These are phyloP conservation scores for Meira nashicola DNA, from an alignment of 1,284 basidiomycete species.

Conservation along the genomic window DNA sequence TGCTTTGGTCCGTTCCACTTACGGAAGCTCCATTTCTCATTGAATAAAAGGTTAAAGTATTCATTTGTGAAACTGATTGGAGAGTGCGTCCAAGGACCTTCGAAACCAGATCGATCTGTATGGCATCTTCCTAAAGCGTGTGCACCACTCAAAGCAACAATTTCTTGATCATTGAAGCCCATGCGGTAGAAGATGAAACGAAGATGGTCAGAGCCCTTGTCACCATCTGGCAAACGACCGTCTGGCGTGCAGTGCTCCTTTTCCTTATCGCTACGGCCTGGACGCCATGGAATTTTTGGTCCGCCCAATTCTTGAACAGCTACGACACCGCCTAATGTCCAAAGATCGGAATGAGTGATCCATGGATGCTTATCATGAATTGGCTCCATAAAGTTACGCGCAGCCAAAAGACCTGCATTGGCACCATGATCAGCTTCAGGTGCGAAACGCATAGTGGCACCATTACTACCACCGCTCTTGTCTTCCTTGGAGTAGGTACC, in stretches of 20 bases:
- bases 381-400: slow-evolving; percentile 77
- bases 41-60: slow-evolving; percentile 79
- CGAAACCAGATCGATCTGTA: slow-evolving; percentile 55
- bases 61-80: slow-evolving; percentile 83
- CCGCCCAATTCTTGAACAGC: slow-evolving; percentile 65
- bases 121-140: slow-evolving; percentile 96
- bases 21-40: slow-evolving; percentile 73
- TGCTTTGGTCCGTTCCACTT: slow-evolving; percentile 90
- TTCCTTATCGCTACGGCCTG: slow-evolving; percentile 52
- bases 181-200: slow-evolving; percentile 61
- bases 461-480: slow-evolving; percentile 49
- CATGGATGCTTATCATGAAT: slow-evolving; percentile 63
- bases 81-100: slow-evolving; percentile 47
- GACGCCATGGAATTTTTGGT: slow-evolving; percentile 54
- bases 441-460: slow-evolving; percentile 48
- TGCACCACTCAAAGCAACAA: slow-evolving; percentile 83
- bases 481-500: slow-evolving; percentile 72
- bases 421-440: slow-evolving; percentile 68
- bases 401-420: slow-evolving; percentile 78
- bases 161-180: slow-evolving; percentile 74
- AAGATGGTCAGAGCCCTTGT: slow-evolving; percentile 77
- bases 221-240: slow-evolving; percentile 86
- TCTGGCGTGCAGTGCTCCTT: slow-evolving; percentile 66
- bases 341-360: slow-evolving; percentile 52
- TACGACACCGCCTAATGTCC: slow-evolving; percentile 55